Base-by-base conservation (phyloP, 2,329 filamentous ascomycete genomes). In the Penicillium sp. region DNA sequence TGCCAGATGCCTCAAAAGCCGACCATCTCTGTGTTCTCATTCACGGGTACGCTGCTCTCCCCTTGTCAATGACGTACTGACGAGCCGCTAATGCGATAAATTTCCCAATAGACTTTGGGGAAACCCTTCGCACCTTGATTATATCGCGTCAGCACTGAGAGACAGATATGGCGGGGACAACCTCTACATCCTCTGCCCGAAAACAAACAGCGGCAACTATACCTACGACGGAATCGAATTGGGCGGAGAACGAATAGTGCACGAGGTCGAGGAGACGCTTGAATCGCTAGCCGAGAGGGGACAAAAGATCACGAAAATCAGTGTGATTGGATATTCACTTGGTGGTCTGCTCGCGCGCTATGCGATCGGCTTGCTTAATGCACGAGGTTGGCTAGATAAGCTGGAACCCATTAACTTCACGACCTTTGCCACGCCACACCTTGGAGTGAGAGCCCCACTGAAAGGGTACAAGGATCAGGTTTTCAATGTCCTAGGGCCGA, bases 371-470 rank as follows among this genome's bases (percentile, higher is more conserved):
- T 76, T 97, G 65, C 79, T 97, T 4, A 85, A 92, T 64, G 86
- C 89, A 52, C 89, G 88, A 65, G 91, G 91, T 9, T 80, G 90
- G 55, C 86, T 97, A 54, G 87, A 96, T 54, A 81, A 81, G 55
- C 80, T 97, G 27, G 82, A 91, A 68, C 93, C 93, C 61, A 83
- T 93, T 83, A 97, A 96, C 78, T 97, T 97, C 74, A 90, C 88
- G 3, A 96, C 92, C 1, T 97, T 97, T 73, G 93, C 89, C 6
- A 87, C 89, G 32, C 93, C 89, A 25, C 89, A 92, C 73, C 80
- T 92, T 8, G 89, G 89, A n/a, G 88, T 89, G 1, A 80, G 88
- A 47, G 84, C 85, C 1, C 89, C 89, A 1, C 74, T 86, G 41
- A 83, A 82, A 45, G 88, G 88, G 16, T 82, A 82, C 75, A 79